phyloP scores from a whole-genome alignment of 1,284 basidiomycete genomes.

The Pisolithus thermaeus region DNA sequence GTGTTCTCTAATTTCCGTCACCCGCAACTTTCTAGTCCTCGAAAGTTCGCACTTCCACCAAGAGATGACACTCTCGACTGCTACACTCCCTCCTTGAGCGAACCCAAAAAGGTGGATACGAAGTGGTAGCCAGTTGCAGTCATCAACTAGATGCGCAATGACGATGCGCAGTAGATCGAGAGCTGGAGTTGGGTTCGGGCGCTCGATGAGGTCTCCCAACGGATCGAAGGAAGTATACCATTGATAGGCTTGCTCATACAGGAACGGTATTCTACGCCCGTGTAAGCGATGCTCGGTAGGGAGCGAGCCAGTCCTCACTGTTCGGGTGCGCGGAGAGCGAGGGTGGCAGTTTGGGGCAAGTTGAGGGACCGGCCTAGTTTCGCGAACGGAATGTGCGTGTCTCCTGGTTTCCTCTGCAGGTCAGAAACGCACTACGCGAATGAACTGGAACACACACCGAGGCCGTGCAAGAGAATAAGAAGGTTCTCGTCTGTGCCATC shows the following conservation, averaged over 20 bases:
- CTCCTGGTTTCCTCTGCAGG: constrained; percentile 47
- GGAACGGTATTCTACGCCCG: constrained; percentile 62
- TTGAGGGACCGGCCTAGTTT: constrained; percentile 69
- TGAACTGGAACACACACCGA: constrained; percentile 49
- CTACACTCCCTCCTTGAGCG: constrained; percentile 82
- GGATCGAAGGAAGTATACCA: constrained; percentile 86
- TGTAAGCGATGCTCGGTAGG: constrained; percentile 10
- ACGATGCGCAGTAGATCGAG: constrained; percentile 51
- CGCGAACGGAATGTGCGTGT: constrained; percentile 73
- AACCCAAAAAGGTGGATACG: constrained; percentile 87
- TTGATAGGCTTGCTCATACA: constrained; percentile 77
- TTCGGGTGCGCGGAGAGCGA: constrained; percentile 76
- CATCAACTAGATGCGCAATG: constrained; percentile 50
- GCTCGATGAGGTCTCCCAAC: constrained; percentile 66
- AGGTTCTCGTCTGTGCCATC: constrained; percentile 86
- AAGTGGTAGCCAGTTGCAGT: constrained; percentile 60
- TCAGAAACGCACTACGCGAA: too few species aligned
- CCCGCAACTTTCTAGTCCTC: not conserved
- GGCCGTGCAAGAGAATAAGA: constrained; percentile 80
- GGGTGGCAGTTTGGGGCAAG: constrained; percentile 81
- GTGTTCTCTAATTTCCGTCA: not conserved
- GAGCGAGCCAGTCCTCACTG: constrained; percentile 42
- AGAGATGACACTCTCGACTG: constrained; percentile 57
- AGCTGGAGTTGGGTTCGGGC: constrained; percentile 68
- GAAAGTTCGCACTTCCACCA: constrained; percentile 28